Conservation (phyloP, 1,284 basidiomycete species). For the Trichosporon faecale region DNA sequence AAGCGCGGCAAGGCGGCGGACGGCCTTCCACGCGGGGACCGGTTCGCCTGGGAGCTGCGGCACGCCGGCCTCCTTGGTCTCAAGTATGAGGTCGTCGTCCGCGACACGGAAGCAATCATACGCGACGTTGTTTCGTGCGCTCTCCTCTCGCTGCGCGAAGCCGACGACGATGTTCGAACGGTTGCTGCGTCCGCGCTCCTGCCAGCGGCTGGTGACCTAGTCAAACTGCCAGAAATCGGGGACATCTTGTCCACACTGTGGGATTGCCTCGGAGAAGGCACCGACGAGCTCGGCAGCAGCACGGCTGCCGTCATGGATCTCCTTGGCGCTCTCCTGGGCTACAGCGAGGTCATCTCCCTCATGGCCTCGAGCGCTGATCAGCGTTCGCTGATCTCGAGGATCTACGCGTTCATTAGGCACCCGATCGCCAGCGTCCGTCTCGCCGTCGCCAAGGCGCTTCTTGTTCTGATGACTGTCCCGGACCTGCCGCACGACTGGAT, state of each 20-base stretch:
- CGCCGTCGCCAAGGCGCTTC: conserved; percentile 85
- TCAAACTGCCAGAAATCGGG: conserved; percentile 62
- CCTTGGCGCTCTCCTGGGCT: conserved; percentile 53
- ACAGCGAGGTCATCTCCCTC: conserved; percentile 33
- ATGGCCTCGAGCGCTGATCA: conserved; percentile 26
- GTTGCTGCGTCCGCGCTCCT: conserved; percentile 90
- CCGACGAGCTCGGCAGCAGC: conserved; percentile 94
- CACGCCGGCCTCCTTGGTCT: conserved; percentile 95
- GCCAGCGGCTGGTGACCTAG: conserved; percentile 78
- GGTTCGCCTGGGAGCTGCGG: conserved; percentile 92
- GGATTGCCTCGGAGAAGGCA: conserved; percentile 86
- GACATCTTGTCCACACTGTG: conserved; percentile 78
- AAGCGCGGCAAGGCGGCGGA: conserved; percentile 52
- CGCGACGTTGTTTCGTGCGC: conserved; percentile 79
- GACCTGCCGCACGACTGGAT: conserved; percentile 80
- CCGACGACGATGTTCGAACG: conserved; percentile 93
- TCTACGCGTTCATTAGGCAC: conserved; percentile 97
- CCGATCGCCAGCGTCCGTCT: conserved; percentile 91
- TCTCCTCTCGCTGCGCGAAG: conserved; percentile 83
- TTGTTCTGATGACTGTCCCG: conserved; percentile 76
- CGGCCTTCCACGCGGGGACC: conserved; percentile 49
- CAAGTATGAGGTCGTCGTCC: conserved; percentile 95
- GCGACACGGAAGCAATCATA: conserved; percentile 55
- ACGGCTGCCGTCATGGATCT: conserved; percentile 98
- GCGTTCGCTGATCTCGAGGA: conserved; percentile 72